Evolutionary conservation across 2,329 filamentous ascomycete species (phyloP), one percentile per base, ranked within the genome.

Genomic region (Monosporascus sp.): DNA sequence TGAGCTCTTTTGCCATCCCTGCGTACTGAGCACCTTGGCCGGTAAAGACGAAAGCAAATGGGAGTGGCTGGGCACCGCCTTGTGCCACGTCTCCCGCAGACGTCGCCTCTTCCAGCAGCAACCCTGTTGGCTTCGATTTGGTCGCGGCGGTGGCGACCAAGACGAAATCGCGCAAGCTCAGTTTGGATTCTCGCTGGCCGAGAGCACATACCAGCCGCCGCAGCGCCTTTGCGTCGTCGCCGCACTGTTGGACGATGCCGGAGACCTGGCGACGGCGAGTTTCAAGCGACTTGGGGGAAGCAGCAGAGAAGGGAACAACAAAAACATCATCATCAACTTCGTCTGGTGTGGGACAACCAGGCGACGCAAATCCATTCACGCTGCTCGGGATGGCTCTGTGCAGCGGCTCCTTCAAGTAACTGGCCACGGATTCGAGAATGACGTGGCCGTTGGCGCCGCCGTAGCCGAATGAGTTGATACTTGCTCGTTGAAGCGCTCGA

Each of bases 11-110:
- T 3, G 60, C 68, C 70, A 72, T 71, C 5, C 52, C 44, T 0
- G 60, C 19, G 52, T 62, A 70, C 43, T 70, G 67, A 0, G 68
- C 63, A 0, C 67, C 68, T 50, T 70, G 68, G 7, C 68, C 68
- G 0, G 61, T 64, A 22, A 62, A 64, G 7, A 63, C 45, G 16
- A 62, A 62, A 1, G 48, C 59, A 1, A 60, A n/a, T 0, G 55
- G 58, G 4, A 16, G 7, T 20, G 14, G 14, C 20, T 44, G 8
- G 9, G 41, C 9, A 6, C n/a, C n/a, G n/a, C 8, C 6, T 41
- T 6, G 7, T 16, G 9, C 6, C 22, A 20, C n/a, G 5, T n/a
- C 9, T 11, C 9, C 7, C 19, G 9, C 7, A 6, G 9, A 8
- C 6, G 38, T 17, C 19, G 17, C n/a, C 6, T 8, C 38, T 41